Percentiles rank a stretch among this genome's conserved stretches.
phyloP scores from a whole-genome alignment of 441 rosid genomes.

The Pelargonium hybrid region DNA sequence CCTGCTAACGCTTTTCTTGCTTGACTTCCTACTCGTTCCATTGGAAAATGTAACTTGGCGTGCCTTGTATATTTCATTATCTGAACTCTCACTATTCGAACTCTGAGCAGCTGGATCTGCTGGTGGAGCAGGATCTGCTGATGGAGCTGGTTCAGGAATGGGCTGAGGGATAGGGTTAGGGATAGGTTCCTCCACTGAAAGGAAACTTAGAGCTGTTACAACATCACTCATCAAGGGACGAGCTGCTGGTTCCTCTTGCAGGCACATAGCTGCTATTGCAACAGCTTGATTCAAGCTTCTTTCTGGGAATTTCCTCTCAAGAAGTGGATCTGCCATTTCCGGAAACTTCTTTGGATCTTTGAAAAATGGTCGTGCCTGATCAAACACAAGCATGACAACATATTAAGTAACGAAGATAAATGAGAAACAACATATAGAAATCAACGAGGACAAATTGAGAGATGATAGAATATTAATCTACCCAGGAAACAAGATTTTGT shows the following conservation, averaged over 20 bases:
- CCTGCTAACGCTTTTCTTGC: background rate
- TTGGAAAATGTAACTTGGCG: background rate
- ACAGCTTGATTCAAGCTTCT: conserved; percentile 79
- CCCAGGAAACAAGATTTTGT: conserved; percentile 91
- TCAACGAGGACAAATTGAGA: no score
- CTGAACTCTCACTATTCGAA: conserved; percentile 2
- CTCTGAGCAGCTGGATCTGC: conserved; percentile 15
- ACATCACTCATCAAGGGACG: conserved; percentile 89
- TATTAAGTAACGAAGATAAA: no score
- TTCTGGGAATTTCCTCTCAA: conserved; percentile 43
- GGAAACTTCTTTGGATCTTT: conserved; percentile 70
- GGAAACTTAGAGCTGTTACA: conserved; percentile 62
- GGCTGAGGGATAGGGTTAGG: conserved; percentile 21
- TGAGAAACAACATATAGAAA: background rate
- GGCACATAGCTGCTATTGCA: conserved; percentile 89
- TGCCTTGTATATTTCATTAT: conserved; percentile 5
- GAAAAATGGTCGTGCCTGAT: conserved; percentile 72
- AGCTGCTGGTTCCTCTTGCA: conserved; percentile 70
- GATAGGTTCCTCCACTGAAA: conserved; percentile 26
- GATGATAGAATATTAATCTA: conserved; percentile 16
- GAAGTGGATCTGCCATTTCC: conserved; percentile 70
- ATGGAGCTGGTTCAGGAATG: conserved; percentile 22
- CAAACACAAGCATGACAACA: background rate
- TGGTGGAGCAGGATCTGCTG: conserved; percentile 24
- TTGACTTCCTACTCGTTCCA: background rate